These are phyloP conservation scores for Arabidopsis hybrid DNA, from an alignment of 441 rosid genomes.

Conservation along the genomic window DNA sequence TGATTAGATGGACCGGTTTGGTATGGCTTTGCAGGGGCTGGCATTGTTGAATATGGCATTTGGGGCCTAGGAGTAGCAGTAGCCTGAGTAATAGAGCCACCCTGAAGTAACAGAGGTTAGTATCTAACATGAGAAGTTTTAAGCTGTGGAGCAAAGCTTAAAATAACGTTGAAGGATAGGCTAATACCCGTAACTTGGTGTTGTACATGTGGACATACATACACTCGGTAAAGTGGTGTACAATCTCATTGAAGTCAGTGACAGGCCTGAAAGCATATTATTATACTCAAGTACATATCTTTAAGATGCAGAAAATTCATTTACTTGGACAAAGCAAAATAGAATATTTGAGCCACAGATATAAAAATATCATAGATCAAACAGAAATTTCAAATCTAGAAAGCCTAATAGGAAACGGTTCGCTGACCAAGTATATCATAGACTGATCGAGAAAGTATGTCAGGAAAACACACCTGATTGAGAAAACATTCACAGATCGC, in stretches of 20 bases:
- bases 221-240: slow-evolving; percentile 86
- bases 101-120: slow-evolving; percentile 47
- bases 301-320: slow-evolving; percentile 8
- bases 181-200: slow-evolving; percentile 74
- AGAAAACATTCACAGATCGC: slow-evolving; percentile 76
- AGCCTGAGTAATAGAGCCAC: slow-evolving; percentile 42
- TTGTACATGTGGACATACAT: slow-evolving; percentile 83
- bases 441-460: background rate
- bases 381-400: slow-evolving; percentile 2
- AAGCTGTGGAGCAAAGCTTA: slow-evolving; percentile 17
- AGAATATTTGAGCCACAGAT: slow-evolving; percentile 2
- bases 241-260: slow-evolving; percentile 83
- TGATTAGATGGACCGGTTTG: slow-evolving; percentile 59
- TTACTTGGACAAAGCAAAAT: slow-evolving; percentile 9
- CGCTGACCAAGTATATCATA: background rate
- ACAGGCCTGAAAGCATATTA: slow-evolving; percentile 67
- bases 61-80: slow-evolving; percentile 55
- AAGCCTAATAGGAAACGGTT: background rate
- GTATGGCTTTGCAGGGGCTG: slow-evolving; percentile 56
- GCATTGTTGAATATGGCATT: slow-evolving; percentile 56
- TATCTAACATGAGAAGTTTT: slow-evolving; percentile 4
- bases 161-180: slow-evolving; percentile 16
- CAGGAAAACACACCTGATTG: slow-evolving; percentile 59
- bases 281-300: slow-evolving; percentile 3
- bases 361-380: background rate